Evolutionary conservation across 2,329 filamentous ascomycete genomes (phyloP), one percentile per base, ranked within the genome.

Genomic region (Aspergillaceae sp.): DNA sequence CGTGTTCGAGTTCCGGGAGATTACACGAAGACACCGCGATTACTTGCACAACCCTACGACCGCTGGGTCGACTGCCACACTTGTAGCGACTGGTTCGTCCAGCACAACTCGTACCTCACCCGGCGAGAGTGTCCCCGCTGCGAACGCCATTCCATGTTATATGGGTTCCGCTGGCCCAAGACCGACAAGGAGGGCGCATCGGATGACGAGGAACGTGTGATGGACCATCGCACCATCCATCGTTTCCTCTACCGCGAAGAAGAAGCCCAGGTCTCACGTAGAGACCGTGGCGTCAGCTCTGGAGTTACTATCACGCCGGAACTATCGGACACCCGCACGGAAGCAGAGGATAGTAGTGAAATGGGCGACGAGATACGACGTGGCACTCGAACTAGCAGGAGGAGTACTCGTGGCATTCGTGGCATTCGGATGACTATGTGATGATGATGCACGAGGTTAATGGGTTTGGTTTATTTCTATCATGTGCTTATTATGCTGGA

Each of bases 81-180:
- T 28, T 98, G 92, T 69, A 78, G 80, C 42, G 77, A 77, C 1
- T 80, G 83, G 49, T 98, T 97, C 62, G 84, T 97, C 4, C 91
- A 97, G 64, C 77, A 81, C 36, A 86, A 97, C 52, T 88, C 87
- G 0, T 96, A 94, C 64, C 84, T 83, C 53, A 96, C 90, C 1
- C 81, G 84, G 44, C 82, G 85, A 42, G 84, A 87, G 10, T 98
- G 92, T 63, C 90, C 88, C 3, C 81, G 92, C 5, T 98, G 92
- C 65, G 92, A 98, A 69, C 80, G 92, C 0, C 92, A 98, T 62
- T 94, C 87, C 10, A 97, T 94, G 70, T 72, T 98, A 0, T 98
- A 97, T 63, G 94, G 94, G 0, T 96, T 86, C 61, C 76, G 85
- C 47, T 98, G 92, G 92, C 92, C 92, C 4, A 96, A 98, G 72